Evolutionary conservation across 192 early-diverging fungal species (phyloP), one percentile per base, ranked within the genome.

Genomic region (Backusella parvicylindrica): DNA sequence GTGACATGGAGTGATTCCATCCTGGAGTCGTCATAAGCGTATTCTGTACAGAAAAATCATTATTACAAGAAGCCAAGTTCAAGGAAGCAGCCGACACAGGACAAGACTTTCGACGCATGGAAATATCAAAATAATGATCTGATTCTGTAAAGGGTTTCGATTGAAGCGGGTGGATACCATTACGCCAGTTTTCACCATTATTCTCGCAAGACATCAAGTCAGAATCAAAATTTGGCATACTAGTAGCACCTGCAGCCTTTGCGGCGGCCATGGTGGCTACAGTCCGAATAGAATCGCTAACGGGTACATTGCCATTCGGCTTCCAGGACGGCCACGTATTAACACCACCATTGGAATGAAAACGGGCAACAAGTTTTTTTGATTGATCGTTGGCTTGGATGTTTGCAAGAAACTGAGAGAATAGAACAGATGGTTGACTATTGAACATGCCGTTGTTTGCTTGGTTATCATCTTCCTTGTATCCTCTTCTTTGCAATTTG

Each of bases 401-500:
- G 12, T 70, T 70, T 1, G 68, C 68, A 70, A 70, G 41, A 16
- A 70, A 70, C 16, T 70, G 68, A 15, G 68, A 70, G 40, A 70
- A 70, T 16, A 70, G 7, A 21, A 70, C 68, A 8, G 68, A 70
- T 5, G 37, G 68, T 16, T 70, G 26, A n/a, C 15, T 68, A 38
- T 32, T 12, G 21, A 15, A 53, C 6, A 33, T 33, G 5, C 9
- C 32, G 9, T 26, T 16, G 11, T 40, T 35, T 8, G 30, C 23
- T 41, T 38, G 35, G 7, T 30, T 32, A 28, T 63, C 71, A 12
- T 47, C 50, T 72, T 43, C 73, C 26, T 38, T 30, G 47, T n/a
- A 69, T 50, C 69, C 75, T 16, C 65, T 18, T 26, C 67, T 35
- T 40, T 94, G 89, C 50, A 89, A 83, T 82, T 95, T 95, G 60